A percentile compares a stretch with the other conserved stretches of the same genome.
Conservation (phyloP, 2,329 filamentous ascomycete species). For the Paecilomyces fulvus region DNA sequence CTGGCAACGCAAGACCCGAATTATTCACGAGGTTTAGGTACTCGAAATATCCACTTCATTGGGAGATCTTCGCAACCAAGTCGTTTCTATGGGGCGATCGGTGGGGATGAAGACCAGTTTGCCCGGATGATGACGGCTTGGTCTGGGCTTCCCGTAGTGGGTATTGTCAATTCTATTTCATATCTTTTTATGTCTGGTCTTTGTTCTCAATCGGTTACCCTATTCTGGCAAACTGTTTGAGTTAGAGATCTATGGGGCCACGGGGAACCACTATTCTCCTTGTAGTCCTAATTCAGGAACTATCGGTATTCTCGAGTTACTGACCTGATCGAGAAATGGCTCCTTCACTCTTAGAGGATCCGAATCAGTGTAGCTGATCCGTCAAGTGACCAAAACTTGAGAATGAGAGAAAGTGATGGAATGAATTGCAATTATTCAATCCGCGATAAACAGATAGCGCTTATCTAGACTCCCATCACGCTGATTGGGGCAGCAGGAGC, state of each 20-base stretch:
- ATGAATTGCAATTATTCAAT: background rate
- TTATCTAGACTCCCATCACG: background rate
- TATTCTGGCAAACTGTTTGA: background rate
- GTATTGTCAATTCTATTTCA: background rate
- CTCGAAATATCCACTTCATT: background rate
- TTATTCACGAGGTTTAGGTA: background rate
- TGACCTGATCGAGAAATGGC: background rate
- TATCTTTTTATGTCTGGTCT: background rate
- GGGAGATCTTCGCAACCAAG: background rate
- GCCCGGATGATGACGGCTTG: background rate
- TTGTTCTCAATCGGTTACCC: background rate
- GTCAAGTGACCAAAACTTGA: too few relatives aligned
- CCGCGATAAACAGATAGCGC: conserved; percentile 4
- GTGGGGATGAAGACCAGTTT: background rate
- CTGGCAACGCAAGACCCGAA: background rate
- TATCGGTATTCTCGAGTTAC: background rate
- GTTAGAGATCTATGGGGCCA: background rate
- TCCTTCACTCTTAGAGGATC: too few relatives aligned
- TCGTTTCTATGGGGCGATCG: background rate
- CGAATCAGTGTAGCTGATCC: too few relatives aligned
- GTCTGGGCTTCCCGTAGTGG: background rate
- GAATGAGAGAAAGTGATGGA: background rate
- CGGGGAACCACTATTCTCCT: background rate
- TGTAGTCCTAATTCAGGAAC: background rate
- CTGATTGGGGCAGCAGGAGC: background rate